Evolutionary conservation across 495 filamentous ascomycete species (phyloP).

Genomic region (Jackrogersella multiformis): DNA sequence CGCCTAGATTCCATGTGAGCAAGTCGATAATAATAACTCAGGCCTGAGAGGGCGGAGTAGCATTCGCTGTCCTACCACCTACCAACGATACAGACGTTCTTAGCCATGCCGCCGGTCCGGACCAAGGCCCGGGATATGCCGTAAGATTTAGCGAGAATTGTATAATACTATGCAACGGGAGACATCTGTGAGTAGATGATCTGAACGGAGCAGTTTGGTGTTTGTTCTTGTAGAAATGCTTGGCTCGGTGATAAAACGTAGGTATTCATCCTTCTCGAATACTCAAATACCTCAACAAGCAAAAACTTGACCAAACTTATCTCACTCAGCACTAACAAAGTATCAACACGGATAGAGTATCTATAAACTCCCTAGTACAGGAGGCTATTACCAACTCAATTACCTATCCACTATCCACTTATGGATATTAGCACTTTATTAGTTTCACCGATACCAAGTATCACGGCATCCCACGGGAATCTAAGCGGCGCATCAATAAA

Average conservation of each 20-base stretch:
- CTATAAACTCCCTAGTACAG: no score
- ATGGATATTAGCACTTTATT: background rate
- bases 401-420: slow-evolving; percentile 4
- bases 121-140: slow-evolving; percentile 14
- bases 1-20: slow-evolving; percentile 60
- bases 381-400: background rate
- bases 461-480: slow-evolving; percentile 1
- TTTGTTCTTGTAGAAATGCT: background rate
- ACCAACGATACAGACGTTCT: slow-evolving; percentile 36
- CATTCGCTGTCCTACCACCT: slow-evolving; percentile 26
- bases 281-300: background rate
- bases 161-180: slow-evolving; percentile 12
- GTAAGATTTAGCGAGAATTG: slow-evolving; percentile 14
- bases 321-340: slow-evolving; percentile 8
- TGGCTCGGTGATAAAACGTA: background rate
- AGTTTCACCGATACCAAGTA: background rate
- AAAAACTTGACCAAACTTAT: background rate
- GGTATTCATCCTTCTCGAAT: slow-evolving; percentile 2
- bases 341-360: no score
- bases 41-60: background rate
- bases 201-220: slow-evolving; percentile 1
- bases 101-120: slow-evolving; percentile 26
- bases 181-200: slow-evolving; percentile 2
- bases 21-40: background rate
- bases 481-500: slow-evolving; percentile 30